A percentile compares a stretch with the other conserved stretches of the same genome.
phyloP scores from a whole-genome alignment of 2,329 filamentous ascomycete genomes.

The Aspergillus niger region DNA sequence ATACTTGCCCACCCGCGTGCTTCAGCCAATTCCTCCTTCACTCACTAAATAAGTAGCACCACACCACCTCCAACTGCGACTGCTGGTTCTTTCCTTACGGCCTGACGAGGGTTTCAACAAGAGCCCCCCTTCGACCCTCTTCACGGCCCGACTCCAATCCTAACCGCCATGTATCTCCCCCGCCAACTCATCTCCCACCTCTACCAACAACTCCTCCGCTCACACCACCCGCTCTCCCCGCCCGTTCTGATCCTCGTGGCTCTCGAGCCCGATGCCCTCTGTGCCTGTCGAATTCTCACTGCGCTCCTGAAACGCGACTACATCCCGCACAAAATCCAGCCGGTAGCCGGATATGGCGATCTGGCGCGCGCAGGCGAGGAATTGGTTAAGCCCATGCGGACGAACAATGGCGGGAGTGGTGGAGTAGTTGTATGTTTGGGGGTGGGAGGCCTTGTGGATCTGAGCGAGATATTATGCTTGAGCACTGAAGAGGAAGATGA shows the following conservation, averaged over 20 bases:
- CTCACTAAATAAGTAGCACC: neutral
- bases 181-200: constrained; percentile 85
- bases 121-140: neutral
- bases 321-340: constrained; percentile 95
- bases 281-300: constrained; percentile 91
- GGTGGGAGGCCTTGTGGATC: constrained; percentile 86
- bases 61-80: neutral
- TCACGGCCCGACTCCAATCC: constrained; percentile 12
- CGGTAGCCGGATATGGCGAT: constrained; percentile 89
- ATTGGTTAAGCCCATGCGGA: constrained; percentile 82
- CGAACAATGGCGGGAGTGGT: constrained; percentile 77
- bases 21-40: neutral
- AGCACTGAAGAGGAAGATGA: constrained; percentile 63
- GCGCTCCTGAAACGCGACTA: constrained; percentile 95
- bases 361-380: constrained; percentile 77
- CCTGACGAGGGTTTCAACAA: neutral
- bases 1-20: neutral
- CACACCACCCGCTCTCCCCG: constrained; percentile 84
- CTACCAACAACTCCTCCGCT: constrained; percentile 83
- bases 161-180: constrained; percentile 81
- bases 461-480: constrained; percentile 77
- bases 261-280: constrained; percentile 92
- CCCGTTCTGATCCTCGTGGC: constrained; percentile 90
- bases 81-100: neutral
- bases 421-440: constrained; percentile 91